Base-by-base conservation (phyloP, 2,329 filamentous ascomycete genomes). In the Aspergillus costaricaensis region DNA sequence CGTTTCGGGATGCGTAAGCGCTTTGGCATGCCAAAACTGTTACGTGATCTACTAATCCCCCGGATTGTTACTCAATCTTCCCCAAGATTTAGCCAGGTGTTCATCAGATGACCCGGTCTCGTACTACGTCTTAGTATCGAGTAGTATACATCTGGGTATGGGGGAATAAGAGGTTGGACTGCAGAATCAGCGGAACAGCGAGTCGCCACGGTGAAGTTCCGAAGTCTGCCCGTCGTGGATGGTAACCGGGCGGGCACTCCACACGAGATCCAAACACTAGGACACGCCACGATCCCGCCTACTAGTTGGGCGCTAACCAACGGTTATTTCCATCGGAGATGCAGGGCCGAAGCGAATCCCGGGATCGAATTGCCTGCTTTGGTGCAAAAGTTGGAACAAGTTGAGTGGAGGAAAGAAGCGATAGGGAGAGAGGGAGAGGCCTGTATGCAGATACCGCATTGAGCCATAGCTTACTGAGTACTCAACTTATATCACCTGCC, bases 251-350 rank as follows among this genome's bases (percentile, higher is more conserved):
- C 41, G 41, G 41, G n/a, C 36, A 23, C 49, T 27, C 58, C 49
- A 61, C 49, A 60, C 44, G 47, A 57, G 30, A 25, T 36, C 41
- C 49, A 14, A n/a, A 60, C 58, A 60, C 53, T 47, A 57, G 62
- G 51, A 41, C 47, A 55, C 57, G 62, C 65, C 65, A 67, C 62
- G 59, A 65, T 65, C 56, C 62, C 60, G 38, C 58, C 47, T 30
- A 54, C 47, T 30, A 54, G 54, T 44, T 54, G 57, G 54, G 57
- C 62, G 58, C 61, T 59, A 62, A 48, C 51, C 50, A 61, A 60
- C 48, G 60, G 57, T 60, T 60, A 62, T 60, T 47, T 55, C 32
- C 52, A 53, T 47, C 43, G 49, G 43, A 62, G 21, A 39, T 47
- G 48, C 27, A 50, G 54, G 51, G 50, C 27, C 36, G 50, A 52